Conservation (phyloP, 805 yeast species). For the Starmera dryadoides region DNA sequence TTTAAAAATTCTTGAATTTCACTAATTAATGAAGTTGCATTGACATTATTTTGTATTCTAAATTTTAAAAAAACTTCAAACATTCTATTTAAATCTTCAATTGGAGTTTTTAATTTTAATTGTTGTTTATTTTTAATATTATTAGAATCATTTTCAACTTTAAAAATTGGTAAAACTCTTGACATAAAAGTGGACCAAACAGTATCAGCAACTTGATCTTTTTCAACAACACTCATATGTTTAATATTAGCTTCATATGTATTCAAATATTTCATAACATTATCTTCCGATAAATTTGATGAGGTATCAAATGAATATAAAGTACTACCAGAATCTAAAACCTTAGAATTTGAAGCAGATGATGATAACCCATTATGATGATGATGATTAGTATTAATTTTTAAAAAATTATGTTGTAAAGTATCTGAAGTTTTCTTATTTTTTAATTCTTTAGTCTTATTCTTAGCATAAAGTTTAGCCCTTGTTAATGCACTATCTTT, state of each 20-base stretch:
- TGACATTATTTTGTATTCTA: constrained; percentile 28
- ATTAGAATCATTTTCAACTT: constrained; percentile 27
- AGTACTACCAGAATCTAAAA: constrained; percentile 24
- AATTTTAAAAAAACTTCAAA: constrained; percentile 33
- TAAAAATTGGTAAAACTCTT: constrained; percentile 38
- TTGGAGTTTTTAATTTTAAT: constrained; percentile 34
- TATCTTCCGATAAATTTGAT: constrained; percentile 19
- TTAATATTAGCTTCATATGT: constrained; percentile 23
- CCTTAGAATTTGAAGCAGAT: constrained; percentile 29
- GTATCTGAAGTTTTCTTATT: constrained; percentile 8
- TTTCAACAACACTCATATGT: constrained; percentile 25
- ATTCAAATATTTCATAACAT: constrained; percentile 23
- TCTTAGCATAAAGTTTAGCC: constrained; percentile 20
- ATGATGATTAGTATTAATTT: constrained; percentile 10
- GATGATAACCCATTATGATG: constrained; percentile 22
- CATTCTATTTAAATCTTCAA: constrained; percentile 49
- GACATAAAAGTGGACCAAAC: constrained; percentile 41
- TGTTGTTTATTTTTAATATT: too few relatives aligned
- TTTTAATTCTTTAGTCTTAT: constrained; percentile 18
- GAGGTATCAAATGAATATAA: constrained; percentile 29
- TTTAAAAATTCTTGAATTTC: constrained; percentile 40
- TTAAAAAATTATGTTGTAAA: constrained; percentile 13
- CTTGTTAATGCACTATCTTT: constrained; percentile 16
- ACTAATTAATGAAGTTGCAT: constrained; percentile 29
- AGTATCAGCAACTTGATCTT: constrained; percentile 36